Percentiles rank a stretch among this genome's conserved stretches.
These are phyloP conservation scores for Kokia cookei DNA, from an alignment of 441 rosid genomes.

Conservation along the genomic window DNA sequence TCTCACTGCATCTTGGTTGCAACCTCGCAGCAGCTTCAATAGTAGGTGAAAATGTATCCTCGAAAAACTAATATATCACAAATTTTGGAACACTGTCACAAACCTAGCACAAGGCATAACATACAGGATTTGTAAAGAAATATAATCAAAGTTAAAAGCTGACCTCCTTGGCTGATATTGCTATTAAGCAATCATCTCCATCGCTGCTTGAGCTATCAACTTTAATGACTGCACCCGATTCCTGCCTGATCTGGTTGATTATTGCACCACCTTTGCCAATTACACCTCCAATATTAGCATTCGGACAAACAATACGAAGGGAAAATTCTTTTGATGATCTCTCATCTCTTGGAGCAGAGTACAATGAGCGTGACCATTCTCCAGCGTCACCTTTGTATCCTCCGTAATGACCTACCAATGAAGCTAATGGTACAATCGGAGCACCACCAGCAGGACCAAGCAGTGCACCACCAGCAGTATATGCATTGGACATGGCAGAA, in stretches of 20 bases:
- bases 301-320: conserved; percentile 71
- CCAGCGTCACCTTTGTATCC: conserved; percentile 76
- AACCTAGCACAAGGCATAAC: background rate
- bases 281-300: conserved; percentile 72
- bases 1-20: conserved; percentile 96
- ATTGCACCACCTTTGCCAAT: conserved; percentile 88
- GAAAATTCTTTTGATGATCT: conserved; percentile 64
- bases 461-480: conserved; percentile 49
- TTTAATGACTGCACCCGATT: conserved; percentile 69
- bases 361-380: conserved; percentile 76
- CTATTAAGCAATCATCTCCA: conserved; percentile 81
- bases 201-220: conserved; percentile 79
- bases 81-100: conserved; percentile 10
- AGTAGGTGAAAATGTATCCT: conserved; percentile 75
- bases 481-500: conserved; percentile 48
- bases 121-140: background rate
- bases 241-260: conserved; percentile 88
- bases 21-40: conserved; percentile 84
- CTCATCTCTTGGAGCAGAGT: conserved; percentile 80
- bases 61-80: conserved; percentile 45
- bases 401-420: conserved; percentile 68
- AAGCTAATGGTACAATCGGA: conserved; percentile 70
- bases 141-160: conserved; percentile 4
- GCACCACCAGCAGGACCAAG: conserved; percentile 47
- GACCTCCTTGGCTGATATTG: conserved; percentile 84